phyloP scores from a whole-genome alignment of 1,139 yeast genomes.

The Candida frijolesensis region DNA sequence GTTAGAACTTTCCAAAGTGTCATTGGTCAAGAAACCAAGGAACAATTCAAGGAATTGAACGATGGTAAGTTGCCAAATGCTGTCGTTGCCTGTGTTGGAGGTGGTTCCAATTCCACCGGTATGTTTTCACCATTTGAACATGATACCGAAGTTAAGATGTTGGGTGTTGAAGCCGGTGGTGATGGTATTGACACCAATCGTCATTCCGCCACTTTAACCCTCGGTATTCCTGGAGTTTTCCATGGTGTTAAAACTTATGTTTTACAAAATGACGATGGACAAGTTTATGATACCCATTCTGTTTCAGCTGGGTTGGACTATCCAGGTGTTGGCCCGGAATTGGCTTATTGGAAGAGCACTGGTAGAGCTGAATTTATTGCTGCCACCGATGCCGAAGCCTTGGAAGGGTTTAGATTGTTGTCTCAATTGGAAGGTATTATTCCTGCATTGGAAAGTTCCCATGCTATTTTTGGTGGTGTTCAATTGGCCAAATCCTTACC shows the following conservation, averaged over 20 bases:
- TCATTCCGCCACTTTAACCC: conserved; percentile 93
- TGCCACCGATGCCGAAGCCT: conserved; percentile 89
- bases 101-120: conserved; percentile 97
- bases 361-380: conserved; percentile 92
- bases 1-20: conserved; percentile 98
- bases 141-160: conserved; percentile 70
- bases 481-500: conserved; percentile 84
- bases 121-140: conserved; percentile 92
- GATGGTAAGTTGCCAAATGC: conserved; percentile 87
- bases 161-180: conserved; percentile 99
- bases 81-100: conserved; percentile 98
- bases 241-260: conserved; percentile 97
- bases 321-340: conserved; percentile 99
- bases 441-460: conserved; percentile 97
- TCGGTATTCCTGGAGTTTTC: conserved; percentile 94
- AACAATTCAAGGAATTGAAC: conserved; percentile 79
- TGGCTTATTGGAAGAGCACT: conserved; percentile 90
- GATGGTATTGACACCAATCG: conserved; percentile 85
- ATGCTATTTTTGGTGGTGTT: conserved; percentile 90
- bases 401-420: conserved; percentile 82
- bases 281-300: conserved; percentile 95
- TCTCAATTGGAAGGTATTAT: conserved; percentile 97
- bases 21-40: conserved; percentile 92
- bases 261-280: conserved; percentile 89
- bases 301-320: conserved; percentile 98